Percentiles rank a stretch among this genome's conserved stretches.
Conservation (phyloP, 768 basidiomycete genomes). For the Serendipita indica region DNA sequence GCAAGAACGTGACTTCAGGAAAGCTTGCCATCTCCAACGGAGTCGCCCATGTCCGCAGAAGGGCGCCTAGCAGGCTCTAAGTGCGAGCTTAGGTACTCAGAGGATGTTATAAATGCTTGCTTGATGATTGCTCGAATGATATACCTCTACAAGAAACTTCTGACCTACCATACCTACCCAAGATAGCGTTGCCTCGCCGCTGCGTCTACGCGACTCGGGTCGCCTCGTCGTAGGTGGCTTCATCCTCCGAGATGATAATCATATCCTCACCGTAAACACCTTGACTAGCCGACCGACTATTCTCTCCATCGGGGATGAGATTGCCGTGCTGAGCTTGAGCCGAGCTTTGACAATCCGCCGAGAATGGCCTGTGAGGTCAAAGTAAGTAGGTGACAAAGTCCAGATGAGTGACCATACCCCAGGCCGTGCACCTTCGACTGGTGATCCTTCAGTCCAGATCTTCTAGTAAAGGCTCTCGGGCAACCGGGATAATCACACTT, state of each 20-base stretch:
- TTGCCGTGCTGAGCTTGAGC: no score
- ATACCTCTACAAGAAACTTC: no score
- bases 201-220: neutral
- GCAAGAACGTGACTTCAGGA: conserved; percentile 42
- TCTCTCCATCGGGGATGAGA: no score
- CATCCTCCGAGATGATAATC: no score
- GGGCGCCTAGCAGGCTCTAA: neutral
- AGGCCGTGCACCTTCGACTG: neutral
- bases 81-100: neutral
- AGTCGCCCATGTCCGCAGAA: neutral
- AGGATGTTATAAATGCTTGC: neutral
- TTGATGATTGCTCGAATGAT: no score
- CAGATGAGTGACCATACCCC: no score
- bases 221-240: no score
- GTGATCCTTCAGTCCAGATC: neutral
- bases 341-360: no score
- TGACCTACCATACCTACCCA: conserved; percentile 10
- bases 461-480: neutral
- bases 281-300: no score
- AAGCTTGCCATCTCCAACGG: conserved; percentile 28
- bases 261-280: no score
- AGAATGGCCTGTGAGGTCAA: no score
- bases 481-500: neutral
- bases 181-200: neutral
- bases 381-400: no score